Conservation (phyloP, 257 asterid species). For the Prunella vulgaris region DNA sequence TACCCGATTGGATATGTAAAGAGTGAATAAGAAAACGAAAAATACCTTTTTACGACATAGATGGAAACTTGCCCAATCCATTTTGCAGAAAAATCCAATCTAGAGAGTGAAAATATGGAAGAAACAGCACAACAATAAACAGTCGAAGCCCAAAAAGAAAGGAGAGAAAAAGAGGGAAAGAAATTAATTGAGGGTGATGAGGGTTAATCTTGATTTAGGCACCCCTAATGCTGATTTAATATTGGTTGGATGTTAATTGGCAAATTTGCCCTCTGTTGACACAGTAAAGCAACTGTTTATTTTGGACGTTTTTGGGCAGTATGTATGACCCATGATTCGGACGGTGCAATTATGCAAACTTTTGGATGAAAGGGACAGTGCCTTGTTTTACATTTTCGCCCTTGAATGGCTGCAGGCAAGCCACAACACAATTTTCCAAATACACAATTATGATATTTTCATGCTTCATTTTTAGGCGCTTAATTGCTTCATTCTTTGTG, state of each 20-base stretch:
- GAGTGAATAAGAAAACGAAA: conserved; percentile 2
- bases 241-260: conserved; percentile 1
- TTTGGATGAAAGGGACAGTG: conserved; percentile 46
- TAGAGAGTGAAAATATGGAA: conserved; percentile 29
- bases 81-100: conserved; percentile 20
- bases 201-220: conserved; percentile 18
- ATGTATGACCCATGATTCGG: conserved; percentile 35
- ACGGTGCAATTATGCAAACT: conserved; percentile 28
- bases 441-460: not conserved
- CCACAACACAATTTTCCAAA: not conserved
- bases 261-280: conserved; percentile 32
- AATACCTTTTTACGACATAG: conserved; percentile 35
- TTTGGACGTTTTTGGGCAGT: conserved; percentile 29
- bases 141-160: conserved; percentile 18
- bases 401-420: not conserved
- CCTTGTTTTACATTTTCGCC: conserved; percentile 24
- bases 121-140: conserved; percentile 9
- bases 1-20: conserved; percentile 1
- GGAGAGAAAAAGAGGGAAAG: conserved; percentile 18
- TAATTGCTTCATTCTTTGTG: too few relatives aligned
- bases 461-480: not conserved
- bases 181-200: conserved; percentile 4
- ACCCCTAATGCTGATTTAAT: conserved; percentile 8
- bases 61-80: conserved; percentile 28
- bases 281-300: conserved; percentile 16